Evolutionary conservation across 768 basidiomycete genomes (phyloP), one percentile per base, ranked within the genome.

Genomic region (Chiua virens): DNA sequence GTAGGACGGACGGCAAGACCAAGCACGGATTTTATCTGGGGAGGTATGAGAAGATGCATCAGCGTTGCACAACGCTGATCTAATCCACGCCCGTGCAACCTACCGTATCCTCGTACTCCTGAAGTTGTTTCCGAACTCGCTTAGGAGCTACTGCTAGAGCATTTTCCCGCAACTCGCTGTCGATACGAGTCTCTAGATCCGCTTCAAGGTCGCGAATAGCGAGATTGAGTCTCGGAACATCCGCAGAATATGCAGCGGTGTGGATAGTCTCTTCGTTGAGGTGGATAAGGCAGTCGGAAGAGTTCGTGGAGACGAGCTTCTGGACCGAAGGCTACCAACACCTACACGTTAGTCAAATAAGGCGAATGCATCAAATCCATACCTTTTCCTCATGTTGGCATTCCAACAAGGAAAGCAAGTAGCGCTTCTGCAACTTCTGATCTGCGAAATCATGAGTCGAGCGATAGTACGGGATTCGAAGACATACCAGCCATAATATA

Each of bases 351-450:
- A 56, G 87, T 83, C 20, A 79, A 73, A 20, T 11, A 35, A 30
- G 8, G 3, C 79, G 14, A 42, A 9, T 11, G 6, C 14, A 44
- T 27, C 20, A 17, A 18, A 44, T 36, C 23, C 58, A 23, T 58
- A 86, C 90, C 79, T 93, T 93, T 64, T 92, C 91, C 62, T 93
- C 89, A 50, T 87, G 86, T 62, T 92, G 89, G 54, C 86, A 88
- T 56, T 85, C 82, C 11, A 92, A 71, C 49, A 92, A 68, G 5
- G 85, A 73, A 50, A 81, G 60, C 28, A 90, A 71, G 57, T 87
- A 88, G 39, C 73, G 73, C 7, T 73, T 75, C 53, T 83, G 79
- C 53, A 79, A 77, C 14, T 68, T 69, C 37, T 78, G 77, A 68
- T 89, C 87, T 87, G 54, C 32, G 20, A 38, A 52, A 40, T 18